Percentiles rank a stretch among this genome's conserved stretches.
These are phyloP conservation scores for Adansonia rubrostipa DNA, from an alignment of 441 rosid genomes.

Conservation along the genomic window DNA sequence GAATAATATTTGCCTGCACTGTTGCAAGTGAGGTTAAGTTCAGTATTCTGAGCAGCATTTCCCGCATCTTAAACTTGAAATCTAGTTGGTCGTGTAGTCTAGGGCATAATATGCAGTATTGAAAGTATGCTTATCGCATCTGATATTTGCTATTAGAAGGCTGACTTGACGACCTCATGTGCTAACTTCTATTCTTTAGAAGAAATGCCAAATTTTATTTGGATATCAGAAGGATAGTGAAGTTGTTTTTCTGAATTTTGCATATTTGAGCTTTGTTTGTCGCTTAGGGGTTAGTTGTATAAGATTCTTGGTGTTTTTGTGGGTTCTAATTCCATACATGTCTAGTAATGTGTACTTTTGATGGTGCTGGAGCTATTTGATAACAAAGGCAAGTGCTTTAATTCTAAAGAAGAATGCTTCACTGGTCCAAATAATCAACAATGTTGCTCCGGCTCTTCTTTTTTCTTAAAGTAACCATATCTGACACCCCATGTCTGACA, in stretches of 20 bases:
- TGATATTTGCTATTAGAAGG: constrained; percentile 1
- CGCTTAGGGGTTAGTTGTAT: background rate
- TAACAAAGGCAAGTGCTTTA: constrained; percentile 1
- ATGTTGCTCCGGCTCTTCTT: no score
- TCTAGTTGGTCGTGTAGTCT: background rate
- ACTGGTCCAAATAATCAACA: background rate
- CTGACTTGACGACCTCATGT: background rate
- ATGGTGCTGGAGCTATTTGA: constrained; percentile 17
- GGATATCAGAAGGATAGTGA: background rate
- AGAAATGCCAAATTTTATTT: background rate
- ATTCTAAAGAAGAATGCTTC: background rate
- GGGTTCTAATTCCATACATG: background rate
- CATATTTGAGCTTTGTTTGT: background rate
- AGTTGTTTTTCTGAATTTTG: background rate
- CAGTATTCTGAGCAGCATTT: background rate
- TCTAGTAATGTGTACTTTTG: background rate
- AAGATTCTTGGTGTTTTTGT: background rate
- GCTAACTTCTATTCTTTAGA: background rate
- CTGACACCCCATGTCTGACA: no score
- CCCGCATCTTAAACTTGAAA: background rate
- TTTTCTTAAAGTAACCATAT: no score
- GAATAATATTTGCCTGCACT: background rate
- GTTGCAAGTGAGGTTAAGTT: background rate
- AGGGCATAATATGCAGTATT: background rate
- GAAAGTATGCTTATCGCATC: background rate